These are phyloP conservation scores for Brassica incana DNA, from an alignment of 345 rosid species.

Conservation along the genomic window DNA sequence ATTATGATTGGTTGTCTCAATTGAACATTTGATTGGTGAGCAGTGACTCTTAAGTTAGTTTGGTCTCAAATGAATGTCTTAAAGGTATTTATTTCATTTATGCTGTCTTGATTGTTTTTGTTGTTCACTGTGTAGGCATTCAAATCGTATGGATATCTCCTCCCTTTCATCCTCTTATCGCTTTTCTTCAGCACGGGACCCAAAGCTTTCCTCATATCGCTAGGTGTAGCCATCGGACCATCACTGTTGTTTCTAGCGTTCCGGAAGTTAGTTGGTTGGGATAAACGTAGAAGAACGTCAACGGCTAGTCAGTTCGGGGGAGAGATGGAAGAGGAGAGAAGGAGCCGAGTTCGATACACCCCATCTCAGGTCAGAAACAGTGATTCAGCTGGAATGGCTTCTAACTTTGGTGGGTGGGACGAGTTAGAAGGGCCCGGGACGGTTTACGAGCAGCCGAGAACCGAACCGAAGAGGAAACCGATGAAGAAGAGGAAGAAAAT, in stretches of 20 bases:
- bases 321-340: constrained; percentile 8
- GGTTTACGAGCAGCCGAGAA: constrained; percentile 3
- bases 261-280: constrained; percentile 39
- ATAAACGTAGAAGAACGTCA: constrained; percentile 23
- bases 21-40: neutral
- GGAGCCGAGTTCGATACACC: constrained; percentile 15
- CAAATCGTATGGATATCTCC: constrained; percentile 39
- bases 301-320: constrained; percentile 19
- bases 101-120: neutral
- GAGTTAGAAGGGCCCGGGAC: constrained; percentile 25
- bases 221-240: constrained; percentile 31
- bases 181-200: constrained; percentile 40
- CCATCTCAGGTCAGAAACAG: constrained; percentile 21
- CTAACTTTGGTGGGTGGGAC: constrained; percentile 43
- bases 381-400: constrained; percentile 22
- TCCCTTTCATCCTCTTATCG: constrained; percentile 40
- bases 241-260: constrained; percentile 32
- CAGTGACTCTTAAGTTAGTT: neutral
- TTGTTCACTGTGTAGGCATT: constrained; percentile 30
- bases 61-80: neutral
- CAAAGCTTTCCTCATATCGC: constrained; percentile 37
- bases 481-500: constrained; percentile 15
- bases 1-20: neutral
- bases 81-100: neutral
- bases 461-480: constrained; percentile 7